Percentiles rank a stretch among this genome's conserved stretches.
These are phyloP conservation scores for Metarhizium brunneum DNA, from an alignment of 2,329 filamentous ascomycete species.

Conservation along the genomic window DNA sequence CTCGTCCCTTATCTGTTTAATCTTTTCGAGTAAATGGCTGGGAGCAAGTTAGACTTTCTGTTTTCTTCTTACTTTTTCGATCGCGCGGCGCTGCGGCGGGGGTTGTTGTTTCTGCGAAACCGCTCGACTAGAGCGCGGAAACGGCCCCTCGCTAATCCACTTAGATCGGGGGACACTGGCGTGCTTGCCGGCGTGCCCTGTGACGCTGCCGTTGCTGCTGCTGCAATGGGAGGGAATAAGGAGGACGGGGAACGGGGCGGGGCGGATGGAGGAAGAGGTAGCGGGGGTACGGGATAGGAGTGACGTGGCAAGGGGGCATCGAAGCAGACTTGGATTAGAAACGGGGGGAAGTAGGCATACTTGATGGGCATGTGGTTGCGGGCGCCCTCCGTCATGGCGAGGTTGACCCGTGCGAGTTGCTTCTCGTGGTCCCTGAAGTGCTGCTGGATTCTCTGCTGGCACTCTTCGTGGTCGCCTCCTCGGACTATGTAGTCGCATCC, in stretches of 20 bases:
- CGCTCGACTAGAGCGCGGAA: constrained; percentile 16
- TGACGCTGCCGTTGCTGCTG: not conserved
- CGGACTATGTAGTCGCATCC: constrained; percentile 57
- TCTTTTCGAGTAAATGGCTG: constrained; percentile 48
- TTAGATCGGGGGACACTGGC: constrained; percentile 6
- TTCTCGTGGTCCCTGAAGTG: constrained; percentile 54
- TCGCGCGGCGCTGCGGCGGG: too few species aligned
- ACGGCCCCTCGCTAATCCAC: constrained; percentile 9
- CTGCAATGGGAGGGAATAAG: not conserved
- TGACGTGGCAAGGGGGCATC: constrained; percentile 6
- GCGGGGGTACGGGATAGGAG: constrained; percentile 4
- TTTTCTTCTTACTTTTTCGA: not conserved
- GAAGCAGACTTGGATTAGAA: constrained; percentile 22
- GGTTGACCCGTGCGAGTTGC: constrained; percentile 38
- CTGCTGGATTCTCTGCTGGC: constrained; percentile 45
- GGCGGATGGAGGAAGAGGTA: not conserved
- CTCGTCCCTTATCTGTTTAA: constrained; percentile 34
- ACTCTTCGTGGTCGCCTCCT: constrained; percentile 45
- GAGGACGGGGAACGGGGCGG: not conserved
- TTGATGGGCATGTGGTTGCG: constrained; percentile 46
- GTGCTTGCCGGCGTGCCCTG: not conserved
- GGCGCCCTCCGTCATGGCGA: constrained; percentile 47
- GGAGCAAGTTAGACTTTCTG: constrained; percentile 20
- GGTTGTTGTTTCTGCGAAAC: constrained; percentile 12
- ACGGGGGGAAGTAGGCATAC: constrained; percentile 36